Evolutionary conservation across 805 yeast genomes (phyloP).

Genomic region (Wickerhamomyces chaumierensis): DNA sequence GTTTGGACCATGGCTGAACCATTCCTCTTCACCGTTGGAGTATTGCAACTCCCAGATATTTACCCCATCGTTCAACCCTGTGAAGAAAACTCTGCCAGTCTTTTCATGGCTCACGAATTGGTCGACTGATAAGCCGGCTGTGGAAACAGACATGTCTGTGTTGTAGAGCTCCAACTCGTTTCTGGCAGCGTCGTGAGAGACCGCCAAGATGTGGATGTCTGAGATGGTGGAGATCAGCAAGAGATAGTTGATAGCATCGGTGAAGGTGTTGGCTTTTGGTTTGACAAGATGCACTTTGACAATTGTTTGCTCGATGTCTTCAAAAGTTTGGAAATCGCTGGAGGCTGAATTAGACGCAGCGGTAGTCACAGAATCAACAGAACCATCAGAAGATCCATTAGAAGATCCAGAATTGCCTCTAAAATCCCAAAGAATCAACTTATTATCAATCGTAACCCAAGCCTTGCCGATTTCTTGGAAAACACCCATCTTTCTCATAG

Average conservation of each 20-base stretch:
- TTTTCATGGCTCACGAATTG: slow-evolving; percentile 45
- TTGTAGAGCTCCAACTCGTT: slow-evolving; percentile 59
- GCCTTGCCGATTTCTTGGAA: slow-evolving; percentile 71
- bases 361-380: no score
- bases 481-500: slow-evolving; percentile 68
- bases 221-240: slow-evolving; percentile 71
- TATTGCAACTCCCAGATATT: slow-evolving; percentile 85
- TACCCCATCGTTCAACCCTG: slow-evolving; percentile 67
- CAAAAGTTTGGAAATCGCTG: slow-evolving; percentile 68
- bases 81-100: slow-evolving; percentile 74
- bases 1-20: no score
- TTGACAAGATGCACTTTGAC: slow-evolving; percentile 64
- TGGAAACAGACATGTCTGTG: slow-evolving; percentile 71
- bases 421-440: slow-evolving; percentile 78
- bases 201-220: slow-evolving; percentile 67
- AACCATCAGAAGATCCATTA: no score
- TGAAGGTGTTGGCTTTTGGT: slow-evolving; percentile 75
- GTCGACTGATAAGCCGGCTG: slow-evolving; percentile 66
- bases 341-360: no score
- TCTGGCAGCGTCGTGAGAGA: slow-evolving; percentile 35
- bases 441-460: slow-evolving; percentile 79
- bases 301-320: slow-evolving; percentile 70
- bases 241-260: slow-evolving; percentile 61
- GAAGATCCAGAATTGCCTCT: slow-evolving; percentile 23
- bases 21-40: slow-evolving; percentile 69